A percentile compares a stretch with the other conserved stretches of the same genome.
Evolutionary conservation across 495 filamentous ascomycete species (phyloP).

Genomic region (Pyrenopolyporus hunteri): DNA sequence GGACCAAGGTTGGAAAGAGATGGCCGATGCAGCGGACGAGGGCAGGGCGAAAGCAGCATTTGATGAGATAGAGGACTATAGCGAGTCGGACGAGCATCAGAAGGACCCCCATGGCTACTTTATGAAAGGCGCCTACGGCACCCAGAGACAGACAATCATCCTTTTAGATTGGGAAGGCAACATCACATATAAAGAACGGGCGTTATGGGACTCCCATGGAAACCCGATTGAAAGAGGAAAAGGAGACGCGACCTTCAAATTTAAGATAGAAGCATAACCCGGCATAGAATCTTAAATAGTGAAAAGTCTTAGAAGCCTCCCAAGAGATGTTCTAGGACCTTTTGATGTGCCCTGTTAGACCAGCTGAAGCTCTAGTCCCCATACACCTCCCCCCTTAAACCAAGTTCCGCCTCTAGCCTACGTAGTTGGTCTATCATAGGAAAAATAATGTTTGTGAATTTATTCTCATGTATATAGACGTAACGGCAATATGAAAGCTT

Average conservation of each 20-base stretch:
- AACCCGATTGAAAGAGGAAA: slow-evolving; percentile 63
- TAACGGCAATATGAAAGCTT: too few relatives aligned
- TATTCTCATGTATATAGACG: too few relatives aligned
- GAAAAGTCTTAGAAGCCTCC: not conserved
- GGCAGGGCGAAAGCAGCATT: slow-evolving; percentile 48
- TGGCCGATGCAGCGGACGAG: slow-evolving; percentile 60
- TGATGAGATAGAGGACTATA: slow-evolving; percentile 38
- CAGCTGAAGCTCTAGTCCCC: too few relatives aligned
- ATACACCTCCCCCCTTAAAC: too few relatives aligned
- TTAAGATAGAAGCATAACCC: slow-evolving; percentile 62
- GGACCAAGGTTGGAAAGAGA: slow-evolving; percentile 50
- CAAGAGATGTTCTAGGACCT: not conserved
- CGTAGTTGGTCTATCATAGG: too few relatives aligned
- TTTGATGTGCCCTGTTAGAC: too few relatives aligned
- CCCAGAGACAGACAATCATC: slow-evolving; percentile 87
- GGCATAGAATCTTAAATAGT: slow-evolving; percentile 8
- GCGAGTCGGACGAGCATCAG: slow-evolving; percentile 31
- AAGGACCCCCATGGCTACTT: slow-evolving; percentile 44
- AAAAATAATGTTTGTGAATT: too few relatives aligned
- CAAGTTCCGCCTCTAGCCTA: too few relatives aligned
- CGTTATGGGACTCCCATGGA: slow-evolving; percentile 74
- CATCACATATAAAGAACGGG: slow-evolving; percentile 82
- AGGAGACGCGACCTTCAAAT: slow-evolving; percentile 68
- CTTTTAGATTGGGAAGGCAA: slow-evolving; percentile 77
- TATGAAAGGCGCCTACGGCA: slow-evolving; percentile 79